Evolutionary conservation across 345 rosid genomes (phyloP), one percentile per base, ranked within the genome.

Genomic region (Brassica nigra): DNA sequence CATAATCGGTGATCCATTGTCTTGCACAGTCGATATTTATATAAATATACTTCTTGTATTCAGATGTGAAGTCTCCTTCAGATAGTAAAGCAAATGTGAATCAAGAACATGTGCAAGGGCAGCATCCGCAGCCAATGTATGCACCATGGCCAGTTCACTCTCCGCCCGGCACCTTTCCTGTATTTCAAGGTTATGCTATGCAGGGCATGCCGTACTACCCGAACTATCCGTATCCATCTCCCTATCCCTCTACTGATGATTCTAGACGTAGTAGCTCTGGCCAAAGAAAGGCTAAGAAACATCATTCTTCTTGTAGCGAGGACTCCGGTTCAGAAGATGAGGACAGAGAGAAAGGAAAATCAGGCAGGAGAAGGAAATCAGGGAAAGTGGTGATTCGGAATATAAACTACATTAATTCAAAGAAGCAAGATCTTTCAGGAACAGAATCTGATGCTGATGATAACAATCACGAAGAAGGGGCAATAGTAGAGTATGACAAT

Each of bases 61-160:
- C 88, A 92, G 98, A 87, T 85, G 88, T 82, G 71, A 86, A 86
- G 83, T 78, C 85, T 76, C 77, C 90, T n/a, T 37, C 71, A 52
- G 85, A 90, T 86, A 92, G 83, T 63, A 90, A 84, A 78, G 84
- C 84, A 67, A 85, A 86, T 2, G 88, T 79, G 20, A 80, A 78
- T 62, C 91, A 81, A 71, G 97, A 89, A 73, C 84, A 89, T 82
- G 83, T 82, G 78, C 94, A 87, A 78, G 92, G 89, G 61, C 98
- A 89, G 76, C 89, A 85, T 87, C 96, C 89, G 4, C 89, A 86
- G 71, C 90, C 87, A 36, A 80, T 95, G 89, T 90, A 86, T 74
- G 86, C 98, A 68, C 88, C 90, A 4, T 93, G 98, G 99, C 92
- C 93, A 71, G 83, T 91, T 65, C 97, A 93, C 79, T 90, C 99